Base-by-base conservation (phyloP, 345 rosid genomes). In the Reutealis trisperma region DNA sequence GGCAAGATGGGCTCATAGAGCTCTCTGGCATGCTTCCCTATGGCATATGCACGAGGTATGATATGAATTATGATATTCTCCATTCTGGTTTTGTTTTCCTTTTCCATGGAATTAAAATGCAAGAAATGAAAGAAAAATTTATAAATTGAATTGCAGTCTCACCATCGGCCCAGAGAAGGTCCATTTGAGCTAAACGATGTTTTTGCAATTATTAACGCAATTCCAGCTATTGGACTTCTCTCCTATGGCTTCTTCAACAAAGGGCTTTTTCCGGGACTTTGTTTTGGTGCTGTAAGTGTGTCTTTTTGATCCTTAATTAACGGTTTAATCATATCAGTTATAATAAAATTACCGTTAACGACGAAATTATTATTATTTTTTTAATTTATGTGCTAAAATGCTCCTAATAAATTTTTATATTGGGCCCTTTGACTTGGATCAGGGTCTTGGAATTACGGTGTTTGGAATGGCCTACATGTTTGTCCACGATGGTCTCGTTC, bases 401-500 rank as follows among this genome's bases (percentile, higher is more conserved):
- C 51, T 58, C 44, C 54, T 47, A 42, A 4, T 13, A 7, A 41
- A 63, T 27, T 51, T 58, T 21, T 42, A 6, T 4, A 49, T 10
- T 0, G 18, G 12, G 8, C 51, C n/a, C 51, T 14, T 52, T 74
- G 74, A 34, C 63, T 41, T 74, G 55, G 66, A 42, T 1, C 78
- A 89, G 94, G 94, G 94, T 4, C 78, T 90, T 4, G 94, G 94
- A 27, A 87, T 87, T 58, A 90, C 94, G 2, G 82, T 88, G 55
- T 90, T 87, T 73, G 92, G 94, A 2, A 90, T 90, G 77, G 94
- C 94, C 73, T 90, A 90, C 83, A 89, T 90, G 94, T 86, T 90
- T 41, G 89, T 90, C 55, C 94, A 90, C 32, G 94, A 89, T 25
- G 94, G 94, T 1, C 85, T 90, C 21, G 94, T 90, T 41, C 94